Conservation (phyloP, 2,329 filamentous ascomycete species). For the Trichoderma atroviride region DNA sequence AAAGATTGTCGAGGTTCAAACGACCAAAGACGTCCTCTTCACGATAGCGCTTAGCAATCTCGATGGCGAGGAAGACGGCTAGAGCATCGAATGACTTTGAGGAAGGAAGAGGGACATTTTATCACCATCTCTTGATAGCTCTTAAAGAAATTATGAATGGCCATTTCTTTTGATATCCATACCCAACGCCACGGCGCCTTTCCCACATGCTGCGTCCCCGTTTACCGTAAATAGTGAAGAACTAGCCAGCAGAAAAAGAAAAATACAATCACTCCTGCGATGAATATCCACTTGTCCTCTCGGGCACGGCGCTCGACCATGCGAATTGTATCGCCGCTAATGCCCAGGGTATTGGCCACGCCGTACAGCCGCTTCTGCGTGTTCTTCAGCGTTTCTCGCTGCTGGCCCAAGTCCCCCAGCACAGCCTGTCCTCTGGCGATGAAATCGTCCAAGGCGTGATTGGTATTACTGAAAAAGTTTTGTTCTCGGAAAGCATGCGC, state of each 20-base stretch:
- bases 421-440: slow-evolving; percentile 89
- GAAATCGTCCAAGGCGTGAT: slow-evolving; percentile 89
- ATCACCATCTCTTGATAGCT: slow-evolving; percentile 17
- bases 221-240: slow-evolving; percentile 72
- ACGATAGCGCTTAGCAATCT: slow-evolving; percentile 64
- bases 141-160: slow-evolving; percentile 16
- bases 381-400: slow-evolving; percentile 92
- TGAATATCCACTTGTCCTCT: slow-evolving; percentile 99
- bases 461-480: slow-evolving; percentile 79
- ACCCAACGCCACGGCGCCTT: slow-evolving; percentile 28
- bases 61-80: slow-evolving; percentile 42
- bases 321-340: slow-evolving; percentile 93
- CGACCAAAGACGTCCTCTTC: slow-evolving; percentile 69
- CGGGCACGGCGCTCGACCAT: slow-evolving; percentile 91
- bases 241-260: slow-evolving; percentile 91
- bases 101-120: not conserved
- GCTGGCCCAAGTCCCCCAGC: slow-evolving; percentile 81
- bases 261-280: slow-evolving; percentile 82
- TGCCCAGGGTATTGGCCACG: slow-evolving; percentile 89
- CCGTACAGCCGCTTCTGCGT: slow-evolving; percentile 90
- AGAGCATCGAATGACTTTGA: slow-evolving; percentile 13
- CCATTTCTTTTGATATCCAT: slow-evolving; percentile 17
- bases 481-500: slow-evolving; percentile 86
- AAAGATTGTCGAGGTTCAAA: slow-evolving; percentile 63
- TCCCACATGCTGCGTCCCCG: slow-evolving; percentile 4